Evolutionary conservation across 495 filamentous ascomycete species (phyloP).

Genomic region (Trichocladium uniseriatum): DNA sequence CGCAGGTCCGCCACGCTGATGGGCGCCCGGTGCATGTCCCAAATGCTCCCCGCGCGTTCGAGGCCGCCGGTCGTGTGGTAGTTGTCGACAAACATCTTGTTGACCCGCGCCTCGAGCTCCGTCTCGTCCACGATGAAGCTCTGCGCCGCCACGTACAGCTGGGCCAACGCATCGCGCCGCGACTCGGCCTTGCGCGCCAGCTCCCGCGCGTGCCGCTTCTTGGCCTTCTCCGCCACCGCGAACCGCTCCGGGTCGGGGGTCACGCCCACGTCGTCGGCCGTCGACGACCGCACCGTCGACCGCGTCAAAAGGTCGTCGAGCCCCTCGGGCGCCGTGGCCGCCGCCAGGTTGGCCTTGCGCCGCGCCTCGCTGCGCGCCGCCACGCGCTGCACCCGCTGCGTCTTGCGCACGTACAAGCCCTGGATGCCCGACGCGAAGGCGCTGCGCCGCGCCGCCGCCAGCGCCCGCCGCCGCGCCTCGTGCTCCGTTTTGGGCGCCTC

Average conservation of each 20-base stretch:
- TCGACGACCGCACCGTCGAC: constrained; percentile 26
- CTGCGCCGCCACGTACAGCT: constrained; percentile 39
- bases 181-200: constrained; percentile 24
- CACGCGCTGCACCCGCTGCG: constrained; percentile 9
- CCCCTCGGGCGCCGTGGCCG: constrained; percentile 30
- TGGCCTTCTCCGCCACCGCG: constrained; percentile 20
- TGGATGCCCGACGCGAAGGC: constrained; percentile 30
- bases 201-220: constrained; percentile 14
- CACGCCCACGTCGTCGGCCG: constrained; percentile 22
- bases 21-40: constrained; percentile 27
- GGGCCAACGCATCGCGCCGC: constrained; percentile 37
- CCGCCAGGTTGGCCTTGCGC: constrained; percentile 17
- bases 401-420: constrained; percentile 33
- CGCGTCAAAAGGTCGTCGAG: constrained; percentile 38
- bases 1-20: constrained; percentile 25
- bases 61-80: constrained; percentile 12
- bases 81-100: constrained; percentile 27
- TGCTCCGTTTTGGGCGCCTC: constrained; percentile 21
- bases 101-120: constrained; percentile 31
- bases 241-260: constrained; percentile 29
- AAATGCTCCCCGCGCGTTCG: constrained; percentile 29
- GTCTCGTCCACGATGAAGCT: constrained; percentile 39
- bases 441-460: constrained; percentile 31
- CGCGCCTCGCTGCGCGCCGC: constrained; percentile 7
- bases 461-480: constrained; percentile 25